Percentiles rank a stretch among this genome's conserved stretches.
Evolutionary conservation across 2,329 filamentous ascomycete genomes (phyloP).

Genomic region (Paecilomyces variotii): DNA sequence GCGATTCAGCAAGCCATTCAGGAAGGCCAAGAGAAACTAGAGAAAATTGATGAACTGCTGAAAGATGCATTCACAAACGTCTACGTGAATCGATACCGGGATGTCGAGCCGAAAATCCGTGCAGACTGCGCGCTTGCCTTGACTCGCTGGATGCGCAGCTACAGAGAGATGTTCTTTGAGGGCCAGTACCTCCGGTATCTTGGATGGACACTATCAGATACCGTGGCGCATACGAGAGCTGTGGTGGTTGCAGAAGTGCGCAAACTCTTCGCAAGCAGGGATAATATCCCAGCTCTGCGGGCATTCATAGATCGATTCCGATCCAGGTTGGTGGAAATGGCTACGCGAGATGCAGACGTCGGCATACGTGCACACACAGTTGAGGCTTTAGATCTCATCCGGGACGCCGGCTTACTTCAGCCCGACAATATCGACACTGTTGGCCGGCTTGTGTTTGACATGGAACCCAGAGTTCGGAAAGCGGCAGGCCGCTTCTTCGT

Average conservation of each 20-base stretch:
- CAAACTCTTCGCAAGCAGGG: constrained; percentile 69
- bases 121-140: constrained; percentile 81
- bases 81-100: constrained; percentile 91
- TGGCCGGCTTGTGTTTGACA: constrained; percentile 81
- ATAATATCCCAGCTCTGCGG: constrained; percentile 67
- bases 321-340: constrained; percentile 83
- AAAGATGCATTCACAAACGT: constrained; percentile 85
- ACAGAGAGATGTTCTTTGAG: constrained; percentile 84
- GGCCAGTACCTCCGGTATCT: constrained; percentile 85
- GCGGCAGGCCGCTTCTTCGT: constrained; percentile 87
- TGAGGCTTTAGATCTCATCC: constrained; percentile 70
- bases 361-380: constrained; percentile 73
- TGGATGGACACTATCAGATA: constrained; percentile 90
- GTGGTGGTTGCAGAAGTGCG: constrained; percentile 80
- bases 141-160: constrained; percentile 76
- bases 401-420: constrained; percentile 78
- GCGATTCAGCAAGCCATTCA: constrained; percentile 65
- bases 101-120: constrained; percentile 82
- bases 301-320: constrained; percentile 93
- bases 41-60: constrained; percentile 62
- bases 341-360: constrained; percentile 73
- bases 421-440: constrained; percentile 85
- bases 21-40: constrained; percentile 61
- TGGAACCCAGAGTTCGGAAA: constrained; percentile 75
- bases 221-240: constrained; percentile 62